Base-by-base conservation (phyloP, 331 rosid genomes). In the Acacia pycnantha region DNA sequence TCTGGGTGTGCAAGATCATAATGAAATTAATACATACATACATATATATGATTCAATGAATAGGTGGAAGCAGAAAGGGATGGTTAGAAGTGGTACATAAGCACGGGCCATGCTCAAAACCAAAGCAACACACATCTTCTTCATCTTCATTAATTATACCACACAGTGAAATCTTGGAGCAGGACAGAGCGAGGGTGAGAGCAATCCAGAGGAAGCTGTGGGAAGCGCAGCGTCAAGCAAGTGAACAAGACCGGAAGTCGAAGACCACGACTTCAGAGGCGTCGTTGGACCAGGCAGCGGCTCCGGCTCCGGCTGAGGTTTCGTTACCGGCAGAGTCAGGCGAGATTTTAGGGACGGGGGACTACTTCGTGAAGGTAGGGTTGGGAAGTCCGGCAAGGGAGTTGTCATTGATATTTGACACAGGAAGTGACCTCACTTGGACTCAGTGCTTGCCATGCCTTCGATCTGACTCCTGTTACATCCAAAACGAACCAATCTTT, bases 381-480 rank as follows among this genome's bases (percentile, higher is more conserved):
- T 61, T 94, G 6, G 98, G 98, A 1, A 83, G 90, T 5, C 97
- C 98, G 0, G 84, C 85, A 15, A 89, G 50, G 10, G 87, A 83
- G 4, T 67, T 92, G 21, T 87, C 94, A 0, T 91, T 94, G 4
- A 53, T 89, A 18, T 94, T 94, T 61, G 97, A 94, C 72, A 92
- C 92, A 2, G 90, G 86, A 0, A 84, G 86, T 72, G 90, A 87
- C 54, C 85, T 87, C 14, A 84, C 98, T 29, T 94, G 98, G 97
- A 94, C 98, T 64, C 98, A 94, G 37, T 93, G 98, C 44, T 1
- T 79, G 78, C 98, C 98, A 0, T 94, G 97, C 14, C 76, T 51
- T 2, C 54, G 4, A 15, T 50, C 5, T 7, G 12, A 4, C 4
- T 83, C 73, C 0, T 94, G 97, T 82, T 93, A 93, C 79, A 26